Evolutionary conservation across 306 rosid species (phyloP), one percentile per base, ranked within the genome.

Genomic region (Vigna nakashimae): DNA sequence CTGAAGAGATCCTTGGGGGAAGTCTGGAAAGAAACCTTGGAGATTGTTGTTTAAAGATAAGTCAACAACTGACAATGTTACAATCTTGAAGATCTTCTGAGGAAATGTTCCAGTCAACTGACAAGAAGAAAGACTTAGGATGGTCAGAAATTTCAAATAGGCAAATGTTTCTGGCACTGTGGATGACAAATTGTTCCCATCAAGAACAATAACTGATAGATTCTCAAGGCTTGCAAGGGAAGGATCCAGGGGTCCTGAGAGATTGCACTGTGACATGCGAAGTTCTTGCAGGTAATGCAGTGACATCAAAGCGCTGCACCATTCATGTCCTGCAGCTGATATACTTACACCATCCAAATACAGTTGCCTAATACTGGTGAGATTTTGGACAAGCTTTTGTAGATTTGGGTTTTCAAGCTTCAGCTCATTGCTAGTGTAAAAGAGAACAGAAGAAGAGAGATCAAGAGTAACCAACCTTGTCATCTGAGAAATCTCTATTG

Each of bases 321-420:
- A 91, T 13, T 89, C 67, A 0, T 69, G 2, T 22, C 89, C 89
- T 9, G 5, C 3, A 1, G 78, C 86, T 26, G 90, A 77, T 75
- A 88, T 70, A 4, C 0, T 24, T 3, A 86, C 82, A 71, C 92
- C 89, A 80, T 93, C 91, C 0, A 93, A 71, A 84, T 48, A n/a
- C 18, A 91, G 56, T 46, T 82, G 75, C 12, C 5, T n/a, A 22
- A 91, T 76, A 17, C 76, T 24, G 0, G 68, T 40, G 59, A 93
- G 80, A 46, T 84, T 83, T 8, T 74, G 84, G 16, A 88, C 64
- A 48, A 88, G 48, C 42, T 12, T 28, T 2, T 5, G 34, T 1
- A 88, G 40, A 77, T 30, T 71, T 72, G 84, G 87, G 2, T 53
- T 84, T 76, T 84, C 85, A 63, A 86, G 84, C 52, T 65, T 81